These are phyloP conservation scores for Fusarium sp. DNA, from an alignment of 2,329 filamentous ascomycete genomes.

Conservation along the genomic window DNA sequence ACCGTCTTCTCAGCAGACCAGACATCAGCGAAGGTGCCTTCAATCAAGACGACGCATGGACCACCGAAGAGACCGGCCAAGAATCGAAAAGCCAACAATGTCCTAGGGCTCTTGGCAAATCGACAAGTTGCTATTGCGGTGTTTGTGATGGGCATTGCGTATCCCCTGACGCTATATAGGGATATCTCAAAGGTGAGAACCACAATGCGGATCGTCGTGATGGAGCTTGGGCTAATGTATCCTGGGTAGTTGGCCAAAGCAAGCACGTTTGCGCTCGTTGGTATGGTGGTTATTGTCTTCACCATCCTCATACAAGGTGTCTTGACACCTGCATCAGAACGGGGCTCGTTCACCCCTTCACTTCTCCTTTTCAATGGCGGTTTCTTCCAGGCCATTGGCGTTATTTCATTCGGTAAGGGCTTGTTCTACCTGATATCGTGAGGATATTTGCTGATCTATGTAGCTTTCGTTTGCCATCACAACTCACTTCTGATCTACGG, in stretches of 20 bases:
- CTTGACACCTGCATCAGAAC: slow-evolving; percentile 76
- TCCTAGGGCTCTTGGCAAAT: slow-evolving; percentile 83
- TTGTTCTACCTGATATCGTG: not conserved
- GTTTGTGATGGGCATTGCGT: slow-evolving; percentile 87
- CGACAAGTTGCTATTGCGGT: slow-evolving; percentile 88
- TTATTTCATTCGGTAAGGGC: slow-evolving; percentile 90
- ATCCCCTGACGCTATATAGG: slow-evolving; percentile 90
- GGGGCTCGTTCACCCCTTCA: slow-evolving; percentile 77
- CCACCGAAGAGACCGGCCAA: not conserved
- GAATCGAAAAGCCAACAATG: not conserved
- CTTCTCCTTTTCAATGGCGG: slow-evolving; percentile 85
- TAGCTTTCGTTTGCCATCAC: slow-evolving; percentile 81
- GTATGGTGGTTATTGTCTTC: slow-evolving; percentile 90
- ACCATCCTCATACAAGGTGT: slow-evolving; percentile 89
- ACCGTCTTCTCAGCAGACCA: slow-evolving; percentile 5
- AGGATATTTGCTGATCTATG: not conserved
- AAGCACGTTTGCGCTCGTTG: slow-evolving; percentile 90
- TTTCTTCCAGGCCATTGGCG: slow-evolving; percentile 95
- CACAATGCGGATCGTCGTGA: not conserved
- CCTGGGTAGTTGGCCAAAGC: slow-evolving; percentile 85
- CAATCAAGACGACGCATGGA: not conserved
- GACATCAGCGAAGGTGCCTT: slow-evolving; percentile 5
- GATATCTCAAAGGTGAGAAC: slow-evolving; percentile 90
- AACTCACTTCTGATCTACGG: slow-evolving; percentile 98
- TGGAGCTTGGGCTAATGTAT: slow-evolving; percentile 23